Base-by-base conservation (phyloP, 495 filamentous ascomycete species). In the Trichoderma virens region DNA sequence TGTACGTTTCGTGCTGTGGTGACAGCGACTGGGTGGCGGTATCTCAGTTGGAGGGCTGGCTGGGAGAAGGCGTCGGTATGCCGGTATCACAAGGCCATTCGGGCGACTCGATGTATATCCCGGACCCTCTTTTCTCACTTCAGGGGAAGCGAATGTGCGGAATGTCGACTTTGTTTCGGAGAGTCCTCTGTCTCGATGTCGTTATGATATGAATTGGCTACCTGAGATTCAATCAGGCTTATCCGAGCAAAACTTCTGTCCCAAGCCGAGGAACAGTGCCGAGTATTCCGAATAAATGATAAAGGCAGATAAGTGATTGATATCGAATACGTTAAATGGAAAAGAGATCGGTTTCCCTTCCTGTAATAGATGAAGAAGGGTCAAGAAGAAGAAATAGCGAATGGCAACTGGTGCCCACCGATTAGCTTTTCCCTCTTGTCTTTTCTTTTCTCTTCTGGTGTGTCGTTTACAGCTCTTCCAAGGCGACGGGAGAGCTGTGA, bases 321-420 rank as follows among this genome's bases (percentile, higher is more conserved):
- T 2, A 9, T 11, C 6, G 25, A 14, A 16, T 8, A 3, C 30
- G 25, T 13, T 11, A 13, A 56, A 30, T 9, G 51, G 14, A 56
- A 56, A 56, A 56, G 51, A 23, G 51, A 56, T 30, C 16, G 51
- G 13, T 14, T 16, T 14, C 13, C 51, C 25, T 30, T n/a, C 51
- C 20, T 28, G 25, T 56, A 30, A 16, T 56, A 56, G 51, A 28
- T 30, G 51, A 30, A 27, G 20, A n/a, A 30, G 20, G 43, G 23
- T 20, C 43, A 47, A 47, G 43, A 20, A 25, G 43, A 28, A 56
- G 51, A 27, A 56, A 18, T 28, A 56, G 51, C 51, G 51, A 56
- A 56, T 8, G 51, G 51, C 51, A 56, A 28, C 51, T 56, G 51
- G 51, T 56, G 51, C 51, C 51, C 51, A 56, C 51, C 20, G 51